Evolutionary conservation across 108 stramenopile genomes (phyloP).

Genomic region (Conticribra guillardii): DNA sequence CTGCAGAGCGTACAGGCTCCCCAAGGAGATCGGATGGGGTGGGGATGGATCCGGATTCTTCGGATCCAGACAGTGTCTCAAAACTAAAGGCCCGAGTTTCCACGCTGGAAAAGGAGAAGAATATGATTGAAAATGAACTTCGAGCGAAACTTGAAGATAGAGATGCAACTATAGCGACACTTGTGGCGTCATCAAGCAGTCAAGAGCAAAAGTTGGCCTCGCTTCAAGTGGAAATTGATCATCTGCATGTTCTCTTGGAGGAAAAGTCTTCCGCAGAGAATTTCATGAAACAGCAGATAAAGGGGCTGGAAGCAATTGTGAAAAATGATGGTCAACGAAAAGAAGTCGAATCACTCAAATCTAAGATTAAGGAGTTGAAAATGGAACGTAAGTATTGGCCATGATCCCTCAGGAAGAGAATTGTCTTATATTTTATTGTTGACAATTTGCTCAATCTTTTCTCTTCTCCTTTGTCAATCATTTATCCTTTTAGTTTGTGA

Average conservation of each 20-base stretch:
- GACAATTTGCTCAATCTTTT: too few relatives aligned
- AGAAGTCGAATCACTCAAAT: constrained; percentile 36
- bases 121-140: constrained; percentile 36
- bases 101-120: constrained; percentile 30
- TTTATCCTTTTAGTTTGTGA: too few relatives aligned
- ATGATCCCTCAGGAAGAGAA: too few relatives aligned
- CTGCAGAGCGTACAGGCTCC: constrained; percentile 1
- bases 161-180: constrained; percentile 72
- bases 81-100: constrained; percentile 36
- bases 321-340: constrained; percentile 40
- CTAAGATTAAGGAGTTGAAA: constrained; percentile 24
- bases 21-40: constrained; percentile 26
- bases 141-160: constrained; percentile 61
- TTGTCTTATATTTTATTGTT: too few relatives aligned
- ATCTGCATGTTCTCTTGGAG: constrained; percentile 44
- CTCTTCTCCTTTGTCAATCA: too few relatives aligned
- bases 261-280: constrained; percentile 35
- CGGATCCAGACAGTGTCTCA: constrained; percentile 31
- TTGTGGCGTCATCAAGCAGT: constrained; percentile 68
- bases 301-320: constrained; percentile 41
- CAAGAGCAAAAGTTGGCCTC: constrained; percentile 59
- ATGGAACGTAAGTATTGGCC: too few relatives aligned
- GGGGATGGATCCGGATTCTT: constrained; percentile 41
- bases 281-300: constrained; percentile 28
- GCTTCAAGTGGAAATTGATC: constrained; percentile 52